Evolutionary conservation across 139 green algal species (phyloP), one percentile per base, ranked within the genome.

Genomic region (Monoraphidium neglectum): DNA sequence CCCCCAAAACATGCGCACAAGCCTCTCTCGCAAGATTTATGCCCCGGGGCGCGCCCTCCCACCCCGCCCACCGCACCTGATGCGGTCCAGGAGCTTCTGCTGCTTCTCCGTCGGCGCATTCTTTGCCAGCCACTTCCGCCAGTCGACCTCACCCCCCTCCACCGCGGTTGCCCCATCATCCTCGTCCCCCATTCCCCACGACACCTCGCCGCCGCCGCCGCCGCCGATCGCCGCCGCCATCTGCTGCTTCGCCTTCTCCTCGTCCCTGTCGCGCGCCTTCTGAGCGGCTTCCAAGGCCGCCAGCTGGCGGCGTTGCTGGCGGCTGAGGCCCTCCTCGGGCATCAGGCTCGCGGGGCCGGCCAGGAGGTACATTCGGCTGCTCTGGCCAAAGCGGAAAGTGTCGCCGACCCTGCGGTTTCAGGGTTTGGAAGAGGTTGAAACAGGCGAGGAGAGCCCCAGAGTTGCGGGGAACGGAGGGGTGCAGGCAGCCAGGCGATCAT

Each of bases 31-130:
- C n/a, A n/a, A n/a, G n/a, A 70, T 3, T 23, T 36, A 21, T 40
- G n/a, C 36, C 49, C 68, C 51, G 46, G 51, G 5, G 2, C 68
- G 51, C 68, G 3, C 49, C 6, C 49, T 23, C 18, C 32, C 30
- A 56, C 56, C 30, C 23, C 28, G 6, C 2, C 26, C 12, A 6
- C 38, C 75, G 18, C 66, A 88, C 87, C 77, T 66, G 32, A 98
- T 90, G 77, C 96, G 97, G 28, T 97, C 91, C 13, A 88, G 82
- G 28, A 94, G 54, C 88, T 97, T 98, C 72, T 94, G 78, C 85
- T 97, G 93, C 72, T 94, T 94, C 10, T 98, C 93, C 12, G 82
- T 97, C 23, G 98, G 82, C 35, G 77, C 74, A 28, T 90, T 77
- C 24, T 66, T 89, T 61, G 85, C 74, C 2, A 75, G 67, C 56